These are phyloP conservation scores for Irpex lacteus DNA, from an alignment of 1,284 basidiomycete genomes.

Conservation along the genomic window DNA sequence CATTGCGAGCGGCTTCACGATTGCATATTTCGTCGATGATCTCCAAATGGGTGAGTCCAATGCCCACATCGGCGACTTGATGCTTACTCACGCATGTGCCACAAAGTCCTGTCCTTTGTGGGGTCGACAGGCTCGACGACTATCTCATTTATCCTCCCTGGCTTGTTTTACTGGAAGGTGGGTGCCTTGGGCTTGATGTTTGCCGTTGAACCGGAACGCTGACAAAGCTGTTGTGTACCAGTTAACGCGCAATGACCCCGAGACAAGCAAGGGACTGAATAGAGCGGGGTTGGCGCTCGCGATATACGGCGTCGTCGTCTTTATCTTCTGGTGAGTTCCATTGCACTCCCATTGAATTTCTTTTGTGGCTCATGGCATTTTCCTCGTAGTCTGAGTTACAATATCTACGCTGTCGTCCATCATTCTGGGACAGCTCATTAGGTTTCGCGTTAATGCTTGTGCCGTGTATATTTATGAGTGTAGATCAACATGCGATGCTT, in stretches of 20 bases:
- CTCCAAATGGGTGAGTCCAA: conserved; percentile 71
- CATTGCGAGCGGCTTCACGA: conserved; percentile 65
- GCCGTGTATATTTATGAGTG: conserved; percentile 1
- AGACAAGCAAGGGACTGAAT: conserved; percentile 48
- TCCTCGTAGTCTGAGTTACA: conserved; percentile 52
- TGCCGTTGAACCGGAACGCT: neutral
- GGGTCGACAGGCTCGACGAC: conserved; percentile 96
- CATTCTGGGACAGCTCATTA: conserved; percentile 21
- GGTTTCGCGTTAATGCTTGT: neutral
- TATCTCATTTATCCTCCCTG: conserved; percentile 96
- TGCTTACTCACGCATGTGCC: conserved; percentile 6
- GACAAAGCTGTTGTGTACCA: conserved; percentile 25
- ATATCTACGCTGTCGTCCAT: conserved; percentile 63
- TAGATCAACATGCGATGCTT: neutral
- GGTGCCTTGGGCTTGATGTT: conserved; percentile 14
- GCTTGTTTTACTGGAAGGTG: conserved; percentile 82
- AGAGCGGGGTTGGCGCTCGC: conserved; percentile 66
- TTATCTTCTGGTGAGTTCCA: conserved; percentile 79
- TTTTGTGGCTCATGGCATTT: conserved; percentile 33
- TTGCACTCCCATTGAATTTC: neutral
- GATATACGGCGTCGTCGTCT: conserved; percentile 78
- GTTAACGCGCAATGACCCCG: conserved; percentile 71
- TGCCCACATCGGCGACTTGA: conserved; percentile 3
- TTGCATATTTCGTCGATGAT: conserved; percentile 84
- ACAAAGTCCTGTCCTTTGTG: conserved; percentile 88